phyloP scores from a whole-genome alignment of 1,284 basidiomycete species.

The Mycena sp. region DNA sequence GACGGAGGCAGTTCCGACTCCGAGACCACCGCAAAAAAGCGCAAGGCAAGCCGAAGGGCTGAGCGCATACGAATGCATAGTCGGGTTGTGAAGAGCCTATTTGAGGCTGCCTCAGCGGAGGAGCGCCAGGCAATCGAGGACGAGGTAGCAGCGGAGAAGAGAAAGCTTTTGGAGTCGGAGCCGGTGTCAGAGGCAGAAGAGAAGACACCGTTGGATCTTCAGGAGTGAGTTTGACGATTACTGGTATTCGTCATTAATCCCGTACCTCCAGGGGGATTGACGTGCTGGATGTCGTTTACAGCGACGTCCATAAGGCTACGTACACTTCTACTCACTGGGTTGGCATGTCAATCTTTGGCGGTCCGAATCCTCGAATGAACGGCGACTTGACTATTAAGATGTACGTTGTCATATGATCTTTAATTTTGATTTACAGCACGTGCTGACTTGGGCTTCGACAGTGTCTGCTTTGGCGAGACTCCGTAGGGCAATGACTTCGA shows the following conservation, averaged over 20 bases:
- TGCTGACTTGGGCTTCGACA: neutral
- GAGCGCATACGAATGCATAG: conserved; percentile 12
- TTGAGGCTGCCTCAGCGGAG: neutral
- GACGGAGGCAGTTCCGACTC: neutral
- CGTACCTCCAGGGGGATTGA: conserved; percentile 6
- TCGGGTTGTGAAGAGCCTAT: conserved; percentile 5
- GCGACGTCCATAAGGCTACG: neutral
- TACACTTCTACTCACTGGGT: neutral
- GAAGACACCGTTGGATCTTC: neutral
- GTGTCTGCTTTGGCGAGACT: conserved; percentile 5
- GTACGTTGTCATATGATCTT: neutral
- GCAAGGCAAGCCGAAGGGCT: neutral
- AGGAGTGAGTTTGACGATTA: neutral
- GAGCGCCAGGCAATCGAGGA: neutral
- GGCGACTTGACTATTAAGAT: conserved; percentile 14
- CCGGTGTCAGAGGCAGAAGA: neutral
- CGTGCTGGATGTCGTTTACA: neutral
- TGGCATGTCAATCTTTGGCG: neutral
- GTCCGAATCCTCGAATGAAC: neutral
- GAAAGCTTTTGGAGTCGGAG: neutral
- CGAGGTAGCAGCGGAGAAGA: neutral
- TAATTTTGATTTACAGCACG: neutral
- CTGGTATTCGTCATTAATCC: too few relatives aligned
- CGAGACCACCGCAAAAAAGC: neutral
- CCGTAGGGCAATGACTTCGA: conserved; percentile 18